Percentiles rank a stretch among this genome's conserved stretches.
Conservation (phyloP, 768 basidiomycete genomes). For the Naganishia randhawae region DNA sequence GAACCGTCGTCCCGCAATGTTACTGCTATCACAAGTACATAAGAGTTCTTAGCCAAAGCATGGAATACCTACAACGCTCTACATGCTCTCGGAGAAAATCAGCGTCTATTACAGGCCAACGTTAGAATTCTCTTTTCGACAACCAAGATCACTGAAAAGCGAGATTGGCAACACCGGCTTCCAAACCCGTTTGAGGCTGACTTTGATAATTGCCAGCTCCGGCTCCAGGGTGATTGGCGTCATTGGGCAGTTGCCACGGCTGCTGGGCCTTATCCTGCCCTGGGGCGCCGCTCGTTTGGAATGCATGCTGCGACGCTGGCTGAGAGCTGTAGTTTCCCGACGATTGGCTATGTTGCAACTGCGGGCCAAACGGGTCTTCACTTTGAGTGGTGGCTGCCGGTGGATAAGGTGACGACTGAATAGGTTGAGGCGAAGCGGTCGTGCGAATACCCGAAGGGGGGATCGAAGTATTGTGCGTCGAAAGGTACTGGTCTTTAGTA, state of each 20-base stretch:
- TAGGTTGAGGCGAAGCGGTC: constrained; percentile 17
- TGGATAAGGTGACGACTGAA: background rate
- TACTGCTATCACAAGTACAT: too few relatives aligned
- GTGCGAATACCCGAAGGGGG: background rate
- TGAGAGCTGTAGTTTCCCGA: background rate
- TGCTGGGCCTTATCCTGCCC: too few relatives aligned
- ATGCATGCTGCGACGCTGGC: background rate
- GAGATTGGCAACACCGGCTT: constrained; percentile 1
- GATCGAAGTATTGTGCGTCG: too few relatives aligned
- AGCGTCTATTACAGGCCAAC: background rate
- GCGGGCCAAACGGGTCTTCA: background rate
- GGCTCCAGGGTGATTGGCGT: background rate
- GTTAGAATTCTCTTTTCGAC: background rate
- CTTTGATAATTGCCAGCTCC: background rate
- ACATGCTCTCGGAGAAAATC: background rate
- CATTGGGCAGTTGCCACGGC: background rate
- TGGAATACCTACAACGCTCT: background rate
- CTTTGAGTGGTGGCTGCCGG: background rate
- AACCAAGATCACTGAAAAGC: background rate
- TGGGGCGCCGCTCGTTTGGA: background rate
- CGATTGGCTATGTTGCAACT: constrained; percentile 1
- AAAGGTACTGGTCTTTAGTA: background rate
- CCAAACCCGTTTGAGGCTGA: constrained; percentile 16
- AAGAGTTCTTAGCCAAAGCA: too few relatives aligned
- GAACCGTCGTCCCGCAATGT: too few relatives aligned